These are phyloP conservation scores for Narthecium ossifragum DNA, from an alignment of 106 monocot species.

Conservation along the genomic window DNA sequence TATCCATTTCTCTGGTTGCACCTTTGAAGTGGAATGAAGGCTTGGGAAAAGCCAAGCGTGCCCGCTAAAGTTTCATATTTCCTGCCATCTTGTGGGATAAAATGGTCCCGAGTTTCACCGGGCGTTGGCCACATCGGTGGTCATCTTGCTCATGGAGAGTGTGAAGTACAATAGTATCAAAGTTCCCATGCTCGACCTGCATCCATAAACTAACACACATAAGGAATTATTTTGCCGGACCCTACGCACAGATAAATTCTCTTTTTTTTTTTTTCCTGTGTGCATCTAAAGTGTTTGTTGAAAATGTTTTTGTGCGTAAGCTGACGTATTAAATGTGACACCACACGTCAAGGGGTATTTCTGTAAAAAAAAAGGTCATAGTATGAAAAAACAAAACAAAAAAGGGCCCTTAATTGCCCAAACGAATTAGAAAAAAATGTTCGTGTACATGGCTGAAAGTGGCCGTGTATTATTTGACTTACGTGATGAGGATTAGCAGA, in stretches of 20 bases:
- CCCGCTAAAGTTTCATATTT: neutral
- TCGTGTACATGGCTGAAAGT: no score
- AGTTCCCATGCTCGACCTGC: slow-evolving; percentile 89
- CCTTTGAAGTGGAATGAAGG: neutral
- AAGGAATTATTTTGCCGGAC: neutral
- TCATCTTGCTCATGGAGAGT: slow-evolving; percentile 52
- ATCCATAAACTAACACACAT: neutral
- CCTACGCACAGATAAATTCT: neutral
- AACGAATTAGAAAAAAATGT: no score
- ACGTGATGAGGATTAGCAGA: no score
- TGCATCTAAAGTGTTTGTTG: neutral
- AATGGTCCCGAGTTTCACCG: neutral
- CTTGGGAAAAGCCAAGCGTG: neutral
- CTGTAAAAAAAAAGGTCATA: neutral
- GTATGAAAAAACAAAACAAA: no score
- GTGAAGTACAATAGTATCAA: slow-evolving; percentile 79
- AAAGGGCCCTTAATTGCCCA: no score
- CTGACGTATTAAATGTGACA: neutral
- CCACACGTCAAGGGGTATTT: neutral
- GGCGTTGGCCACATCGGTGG: neutral
- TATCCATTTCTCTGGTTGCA: neutral
- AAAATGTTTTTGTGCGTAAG: neutral
- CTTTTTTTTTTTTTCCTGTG: neutral
- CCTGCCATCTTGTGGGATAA: neutral
- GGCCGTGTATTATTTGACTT: no score